Evolutionary conservation across 2,329 filamentous ascomycete species (phyloP).

Genomic region (Pyrenophora graminea): DNA sequence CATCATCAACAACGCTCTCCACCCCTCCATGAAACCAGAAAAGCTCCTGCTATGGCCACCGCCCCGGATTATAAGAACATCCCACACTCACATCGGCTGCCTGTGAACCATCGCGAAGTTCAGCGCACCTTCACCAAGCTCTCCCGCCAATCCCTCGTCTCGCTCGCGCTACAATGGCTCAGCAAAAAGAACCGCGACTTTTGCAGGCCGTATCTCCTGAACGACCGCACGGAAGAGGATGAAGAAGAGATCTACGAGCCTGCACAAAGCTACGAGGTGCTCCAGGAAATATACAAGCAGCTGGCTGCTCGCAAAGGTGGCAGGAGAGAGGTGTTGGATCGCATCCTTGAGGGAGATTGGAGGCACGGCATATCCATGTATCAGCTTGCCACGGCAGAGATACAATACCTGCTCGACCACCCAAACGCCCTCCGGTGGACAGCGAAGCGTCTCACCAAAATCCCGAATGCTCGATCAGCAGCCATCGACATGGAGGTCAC

Average conservation of each 20-base stretch:
- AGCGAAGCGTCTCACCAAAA: constrained; percentile 53
- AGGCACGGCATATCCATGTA: constrained; percentile 59
- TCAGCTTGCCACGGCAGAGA: constrained; percentile 60
- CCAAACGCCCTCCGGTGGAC: constrained; percentile 58
- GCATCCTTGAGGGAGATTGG: constrained; percentile 63
- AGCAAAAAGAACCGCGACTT: constrained; percentile 65
- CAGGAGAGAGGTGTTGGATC: constrained; percentile 60
- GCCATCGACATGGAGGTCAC: constrained; percentile 45
- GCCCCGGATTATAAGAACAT: constrained; percentile 74
- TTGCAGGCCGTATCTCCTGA: constrained; percentile 62
- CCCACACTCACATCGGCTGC: constrained; percentile 70
- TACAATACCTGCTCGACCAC: constrained; percentile 59
- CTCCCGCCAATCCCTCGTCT: constrained; percentile 71
- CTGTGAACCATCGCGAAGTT: constrained; percentile 66
- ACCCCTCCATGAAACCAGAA: constrained; percentile 35
- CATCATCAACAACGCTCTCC: constrained; percentile 14
- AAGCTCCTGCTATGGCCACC: constrained; percentile 53
- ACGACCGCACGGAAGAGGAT: constrained; percentile 49
- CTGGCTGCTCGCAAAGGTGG: constrained; percentile 52
- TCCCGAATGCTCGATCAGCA: constrained; percentile 33
- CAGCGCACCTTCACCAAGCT: constrained; percentile 70
- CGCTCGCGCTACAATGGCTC: constrained; percentile 77
- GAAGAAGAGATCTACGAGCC: constrained; percentile 70
- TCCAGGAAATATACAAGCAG: constrained; percentile 59
- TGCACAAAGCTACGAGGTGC: constrained; percentile 65